A percentile compares a stretch with the other conserved stretches of the same genome.
phyloP scores from a whole-genome alignment of 2,329 filamentous ascomycete species.

The Colletotrichum godetiae region DNA sequence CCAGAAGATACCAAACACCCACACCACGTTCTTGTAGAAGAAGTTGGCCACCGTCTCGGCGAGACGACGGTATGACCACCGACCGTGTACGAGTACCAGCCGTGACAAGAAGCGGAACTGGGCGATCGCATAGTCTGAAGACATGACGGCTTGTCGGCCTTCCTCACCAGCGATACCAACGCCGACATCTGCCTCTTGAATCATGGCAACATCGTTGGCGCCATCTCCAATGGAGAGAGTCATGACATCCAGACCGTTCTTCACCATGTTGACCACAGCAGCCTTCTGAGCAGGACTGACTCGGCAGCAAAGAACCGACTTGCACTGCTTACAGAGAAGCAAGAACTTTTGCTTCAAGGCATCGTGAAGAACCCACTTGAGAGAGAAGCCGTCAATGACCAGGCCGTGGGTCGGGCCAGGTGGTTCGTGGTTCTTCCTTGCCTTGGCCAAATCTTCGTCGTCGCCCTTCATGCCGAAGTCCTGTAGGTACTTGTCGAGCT shows the following conservation, averaged over 20 bases:
- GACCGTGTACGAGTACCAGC: slow-evolving; percentile 88
- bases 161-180: slow-evolving; percentile 95
- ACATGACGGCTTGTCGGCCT: slow-evolving; percentile 94
- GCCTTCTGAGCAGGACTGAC: slow-evolving; percentile 98
- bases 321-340: slow-evolving; percentile 95
- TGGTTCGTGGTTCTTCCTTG: slow-evolving; percentile 85
- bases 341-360: slow-evolving; percentile 90
- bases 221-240: slow-evolving; percentile 93
- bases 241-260: slow-evolving; percentile 94
- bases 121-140: slow-evolving; percentile 93
- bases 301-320: slow-evolving; percentile 95
- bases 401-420: slow-evolving; percentile 90
- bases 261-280: slow-evolving; percentile 95
- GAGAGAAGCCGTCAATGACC: slow-evolving; percentile 93
- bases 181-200: slow-evolving; percentile 96
- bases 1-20: slow-evolving; percentile 98
- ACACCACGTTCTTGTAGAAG: slow-evolving; percentile 99
- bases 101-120: slow-evolving; percentile 91
- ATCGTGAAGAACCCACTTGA: slow-evolving; percentile 88
- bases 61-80: slow-evolving; percentile 95
- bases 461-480: slow-evolving; percentile 84
- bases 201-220: slow-evolving; percentile 97
- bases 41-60: slow-evolving; percentile 97
- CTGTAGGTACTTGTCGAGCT: slow-evolving; percentile 79
- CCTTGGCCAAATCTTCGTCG: slow-evolving; percentile 84